Base-by-base conservation (phyloP, 495 filamentous ascomycete genomes). In the Daldinia caldariorum region DNA sequence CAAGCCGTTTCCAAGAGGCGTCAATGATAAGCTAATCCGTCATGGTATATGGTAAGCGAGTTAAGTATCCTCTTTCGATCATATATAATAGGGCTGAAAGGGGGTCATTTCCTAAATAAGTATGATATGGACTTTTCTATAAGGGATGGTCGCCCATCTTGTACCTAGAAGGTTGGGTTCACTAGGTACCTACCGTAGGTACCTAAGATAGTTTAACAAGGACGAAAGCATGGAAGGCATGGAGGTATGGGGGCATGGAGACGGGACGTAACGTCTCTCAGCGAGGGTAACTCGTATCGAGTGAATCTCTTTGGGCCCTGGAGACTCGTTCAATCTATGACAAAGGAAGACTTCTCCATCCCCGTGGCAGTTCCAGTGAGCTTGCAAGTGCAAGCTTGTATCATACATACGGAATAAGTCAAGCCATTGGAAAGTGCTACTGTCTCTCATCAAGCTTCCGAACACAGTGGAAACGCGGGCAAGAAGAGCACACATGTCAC, bases 371-470 rank as follows among this genome's bases (percentile, higher is more conserved):
- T 54, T 54, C 56, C 16, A 59, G 54, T n/a, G 41, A 56, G 13
- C 22, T 35, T 35, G 34, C 43, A 7, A 47, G 43, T 35, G 34
- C 43, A 7, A 47, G 43, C 18, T 22, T 22, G 43, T 20, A 47
- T 22, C 43, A 47, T 57, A 66, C 45, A 8, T 18, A 61, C 39
- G 49, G 41, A 51, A 37, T 32, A 60, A 31, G 47, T 49, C 22
- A 61, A 56, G 38, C 16, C n/a, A 26, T 26, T 26, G 26, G 26
- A 51, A 49, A 60, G 43, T 50, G 12, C 39, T 57, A 50, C 49
- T 31, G 57, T 66, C 43, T 58, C 41, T 55, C 34, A 62, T 32
- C 58, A 59, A 63, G 63, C 68, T 66, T 66, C 68, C 68, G 68
- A 60, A 51, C 45, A 39, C n/a, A 34, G 38, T 38, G 43, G 37